Evolutionary conservation across 2,329 filamentous ascomycete species (phyloP), one percentile per base, ranked within the genome.

Genomic region (Ambrosiella beaveri): DNA sequence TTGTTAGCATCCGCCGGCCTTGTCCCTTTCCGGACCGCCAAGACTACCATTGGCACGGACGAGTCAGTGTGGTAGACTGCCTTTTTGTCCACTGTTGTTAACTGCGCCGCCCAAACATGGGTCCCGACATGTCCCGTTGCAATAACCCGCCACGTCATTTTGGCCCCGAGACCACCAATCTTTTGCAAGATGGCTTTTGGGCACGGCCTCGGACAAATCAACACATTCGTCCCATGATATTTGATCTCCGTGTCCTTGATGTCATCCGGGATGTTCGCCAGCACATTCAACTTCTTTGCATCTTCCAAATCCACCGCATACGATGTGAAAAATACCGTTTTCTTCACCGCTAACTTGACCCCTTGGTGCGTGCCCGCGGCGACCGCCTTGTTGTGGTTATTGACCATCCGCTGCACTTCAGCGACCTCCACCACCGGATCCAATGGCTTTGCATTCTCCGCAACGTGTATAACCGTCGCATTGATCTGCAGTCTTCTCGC

Each of bases 281-380:
- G 75, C 5, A 78, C 77, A 58, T 86, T 78, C 41, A 97, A 74
- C 58, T 79, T 81, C 65, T 86, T 79, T 1, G 84, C 84, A 68
- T 93, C 87, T 35, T 79, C 74, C 53, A 81, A 75, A 45, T 76
- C 76, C 63, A 98, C 84, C 70, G 95, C 80, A 70, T 98, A 97
- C 54, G 88, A 88, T 1, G 93, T 96, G 71, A 91, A 96, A 70
- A 89, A 88, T 54, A 95, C 84, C 1, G 82, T 88, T 67, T 90
- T 90, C 69, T 87, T 88, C 67, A 98, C 88, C 64, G 80, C 77
- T 61, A 93, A 75, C 51, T 71, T 72, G 45, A 71, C 68, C 37
- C 59, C 57, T 8, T 13, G 27, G 35, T 54, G 57, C 5, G 47
- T 57, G 70, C 57, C 57, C 49, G 68, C 68, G 47, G 65, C 66